Percentiles rank a stretch among this genome's conserved stretches.
phyloP scores from a whole-genome alignment of 148 eudicot species.

The Polygonum aviculare region DNA sequence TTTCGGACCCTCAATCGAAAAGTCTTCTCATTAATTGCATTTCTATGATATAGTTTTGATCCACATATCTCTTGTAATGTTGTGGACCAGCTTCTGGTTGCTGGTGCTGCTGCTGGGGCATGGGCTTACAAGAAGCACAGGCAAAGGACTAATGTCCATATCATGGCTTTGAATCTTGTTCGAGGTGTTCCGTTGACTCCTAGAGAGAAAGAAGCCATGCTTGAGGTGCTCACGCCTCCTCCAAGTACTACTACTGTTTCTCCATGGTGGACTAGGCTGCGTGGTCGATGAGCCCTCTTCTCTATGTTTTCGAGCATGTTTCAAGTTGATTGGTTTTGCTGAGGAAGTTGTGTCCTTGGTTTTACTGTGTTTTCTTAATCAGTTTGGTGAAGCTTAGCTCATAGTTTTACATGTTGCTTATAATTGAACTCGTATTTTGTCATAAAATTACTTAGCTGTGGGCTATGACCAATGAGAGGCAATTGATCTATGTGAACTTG shows the following conservation, averaged over 20 bases:
- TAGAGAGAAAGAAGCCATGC: slow-evolving; percentile 81
- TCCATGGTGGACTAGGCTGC: slow-evolving; percentile 58
- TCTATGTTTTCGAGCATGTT: neutral
- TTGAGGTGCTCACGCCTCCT: slow-evolving; percentile 81
- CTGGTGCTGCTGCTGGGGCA: slow-evolving; percentile 67
- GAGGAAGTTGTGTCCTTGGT: neutral
- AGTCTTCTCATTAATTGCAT: neutral
- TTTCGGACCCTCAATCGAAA: neutral
- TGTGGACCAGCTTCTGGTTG: slow-evolving; percentile 56
- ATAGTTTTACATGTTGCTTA: neutral
- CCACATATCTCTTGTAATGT: slow-evolving; percentile 3
- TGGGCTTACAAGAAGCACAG: slow-evolving; percentile 88
- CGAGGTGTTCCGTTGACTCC: slow-evolving; percentile 85
- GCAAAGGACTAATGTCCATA: slow-evolving; percentile 77
- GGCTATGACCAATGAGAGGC: neutral
- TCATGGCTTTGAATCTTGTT: slow-evolving; percentile 83
- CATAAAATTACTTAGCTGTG: neutral
- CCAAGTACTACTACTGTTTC: slow-evolving; percentile 24
- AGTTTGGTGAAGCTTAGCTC: neutral
- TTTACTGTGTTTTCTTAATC: neutral
- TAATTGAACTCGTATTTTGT: neutral
- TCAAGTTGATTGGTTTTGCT: neutral
- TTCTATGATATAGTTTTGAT: neutral
- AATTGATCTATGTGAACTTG: neutral
- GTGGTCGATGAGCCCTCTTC: slow-evolving; percentile 16